Conservation (phyloP, 305 asterid genomes). For the Solanum aculeatissimum region DNA sequence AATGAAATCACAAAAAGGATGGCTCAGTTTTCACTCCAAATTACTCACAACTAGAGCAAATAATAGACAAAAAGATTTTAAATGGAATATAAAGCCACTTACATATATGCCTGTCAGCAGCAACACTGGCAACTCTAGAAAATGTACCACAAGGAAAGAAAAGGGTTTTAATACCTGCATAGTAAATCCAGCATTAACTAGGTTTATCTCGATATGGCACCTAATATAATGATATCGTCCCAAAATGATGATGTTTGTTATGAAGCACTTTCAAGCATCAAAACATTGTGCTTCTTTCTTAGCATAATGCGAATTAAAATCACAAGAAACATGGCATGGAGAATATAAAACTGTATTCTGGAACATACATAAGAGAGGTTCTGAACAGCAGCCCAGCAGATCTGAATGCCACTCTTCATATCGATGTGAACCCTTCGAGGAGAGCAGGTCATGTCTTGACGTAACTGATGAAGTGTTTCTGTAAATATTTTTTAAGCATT, state of each 20-base stretch:
- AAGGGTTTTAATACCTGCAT: conserved; percentile 65
- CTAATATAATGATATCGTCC: background rate
- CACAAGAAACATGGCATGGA: background rate
- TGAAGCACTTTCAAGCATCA: background rate
- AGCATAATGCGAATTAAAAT: background rate
- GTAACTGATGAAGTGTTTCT: conserved; percentile 64
- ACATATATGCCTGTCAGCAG: conserved; percentile 55
- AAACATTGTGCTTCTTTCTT: background rate
- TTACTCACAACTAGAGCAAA: background rate
- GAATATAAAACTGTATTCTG: background rate
- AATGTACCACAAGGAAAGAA: conserved; percentile 74
- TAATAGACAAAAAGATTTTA: background rate
- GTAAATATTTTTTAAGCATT: conserved; percentile 7
- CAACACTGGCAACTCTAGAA: conserved; percentile 63
- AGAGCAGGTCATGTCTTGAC: conserved; percentile 43
- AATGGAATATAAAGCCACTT: conserved; percentile 23
- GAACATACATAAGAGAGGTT: conserved; percentile 74
- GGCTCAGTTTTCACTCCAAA: background rate
- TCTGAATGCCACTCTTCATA: conserved; percentile 71
- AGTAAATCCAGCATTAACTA: background rate
- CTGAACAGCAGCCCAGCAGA: conserved; percentile 83
- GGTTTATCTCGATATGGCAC: background rate
- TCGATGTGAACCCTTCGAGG: conserved; percentile 36
- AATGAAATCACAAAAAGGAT: background rate
- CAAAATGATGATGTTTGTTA: background rate